Percentiles rank a stretch among this genome's conserved stretches.
phyloP scores from a whole-genome alignment of 345 rosid genomes.

The Syzygium oleosum region DNA sequence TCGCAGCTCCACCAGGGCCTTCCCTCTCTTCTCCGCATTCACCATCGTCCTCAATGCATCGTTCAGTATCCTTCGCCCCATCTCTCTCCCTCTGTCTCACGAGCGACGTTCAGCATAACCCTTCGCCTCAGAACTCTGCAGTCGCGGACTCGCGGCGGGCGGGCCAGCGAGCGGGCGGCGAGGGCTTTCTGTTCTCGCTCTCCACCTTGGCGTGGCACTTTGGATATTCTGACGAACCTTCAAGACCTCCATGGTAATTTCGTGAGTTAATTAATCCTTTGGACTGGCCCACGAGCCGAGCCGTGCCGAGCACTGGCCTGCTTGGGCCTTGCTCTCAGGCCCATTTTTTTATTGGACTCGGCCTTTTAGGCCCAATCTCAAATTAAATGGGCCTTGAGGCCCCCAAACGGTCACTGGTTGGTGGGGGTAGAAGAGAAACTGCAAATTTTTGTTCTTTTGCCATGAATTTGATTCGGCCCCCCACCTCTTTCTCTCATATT shows the following conservation, averaged over 20 bases:
- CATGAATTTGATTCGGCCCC: no score
- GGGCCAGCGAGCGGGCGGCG: not conserved
- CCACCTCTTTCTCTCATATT: not conserved
- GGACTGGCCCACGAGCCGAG: not conserved
- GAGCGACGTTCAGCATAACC: not conserved
- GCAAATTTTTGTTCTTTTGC: not conserved
- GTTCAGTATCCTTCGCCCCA: constrained; percentile 89
- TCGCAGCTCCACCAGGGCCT: constrained; percentile 63
- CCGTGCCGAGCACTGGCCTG: not conserved
- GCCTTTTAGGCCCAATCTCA: not conserved
- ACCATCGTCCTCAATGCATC: constrained; percentile 82
- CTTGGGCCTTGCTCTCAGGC: not conserved
- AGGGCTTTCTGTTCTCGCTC: not conserved
- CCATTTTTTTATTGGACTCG: not conserved
- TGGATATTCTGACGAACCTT: not conserved
- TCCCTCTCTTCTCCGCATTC: constrained; percentile 81
- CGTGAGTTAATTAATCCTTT: not conserved
- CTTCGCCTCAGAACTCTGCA: not conserved
- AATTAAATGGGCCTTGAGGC: not conserved
- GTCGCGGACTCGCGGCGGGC: not conserved
- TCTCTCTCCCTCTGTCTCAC: no score
- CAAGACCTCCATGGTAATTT: not conserved
- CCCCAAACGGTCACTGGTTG: not conserved
- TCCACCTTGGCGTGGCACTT: not conserved
- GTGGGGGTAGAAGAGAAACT: not conserved